phyloP scores from a whole-genome alignment of 371 early-diverging fungal genomes.

The Mucor plumbeus region DNA sequence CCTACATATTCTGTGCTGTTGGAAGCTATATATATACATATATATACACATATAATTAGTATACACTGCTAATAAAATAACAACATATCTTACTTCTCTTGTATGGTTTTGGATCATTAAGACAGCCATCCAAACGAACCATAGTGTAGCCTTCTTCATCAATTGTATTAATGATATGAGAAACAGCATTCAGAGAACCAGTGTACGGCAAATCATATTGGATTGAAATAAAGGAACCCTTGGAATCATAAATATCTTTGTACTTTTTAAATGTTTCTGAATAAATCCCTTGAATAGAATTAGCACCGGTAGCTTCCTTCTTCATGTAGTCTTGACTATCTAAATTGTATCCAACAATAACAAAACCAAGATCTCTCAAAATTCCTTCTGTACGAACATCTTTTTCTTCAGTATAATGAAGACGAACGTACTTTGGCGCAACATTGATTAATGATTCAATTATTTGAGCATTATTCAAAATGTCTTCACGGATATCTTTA shows the following conservation, averaged over 20 bases:
- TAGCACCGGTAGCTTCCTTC: conserved; percentile 43
- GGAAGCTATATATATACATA: conserved; percentile 12
- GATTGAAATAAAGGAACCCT: conserved; percentile 58
- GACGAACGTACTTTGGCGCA: conserved; percentile 58
- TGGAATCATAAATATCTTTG: conserved; percentile 49
- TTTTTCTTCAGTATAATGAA: conserved; percentile 56
- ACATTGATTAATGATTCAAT: conserved; percentile 55
- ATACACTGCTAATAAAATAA: not conserved
- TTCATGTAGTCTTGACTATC: conserved; percentile 56
- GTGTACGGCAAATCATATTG: conserved; percentile 66
- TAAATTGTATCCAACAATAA: conserved; percentile 58
- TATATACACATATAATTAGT: not conserved
- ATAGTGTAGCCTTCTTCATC: conserved; percentile 57
- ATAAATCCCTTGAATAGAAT: conserved; percentile 49
- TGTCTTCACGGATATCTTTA: conserved; percentile 49
- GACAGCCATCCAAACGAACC: conserved; percentile 65
- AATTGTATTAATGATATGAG: conserved; percentile 54
- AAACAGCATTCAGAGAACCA: conserved; percentile 51
- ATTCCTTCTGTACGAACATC: conserved; percentile 50
- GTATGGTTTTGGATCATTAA: conserved; percentile 59
- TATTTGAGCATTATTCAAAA: conserved; percentile 51
- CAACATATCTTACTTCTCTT: conserved; percentile 42
- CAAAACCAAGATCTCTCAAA: conserved; percentile 53
- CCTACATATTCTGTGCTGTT: conserved; percentile 37
- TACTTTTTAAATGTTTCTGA: conserved; percentile 40